Evolutionary conservation across 257 asterid genomes (phyloP), one percentile per base, ranked within the genome.

Genomic region (Knoxia roxburghii): DNA sequence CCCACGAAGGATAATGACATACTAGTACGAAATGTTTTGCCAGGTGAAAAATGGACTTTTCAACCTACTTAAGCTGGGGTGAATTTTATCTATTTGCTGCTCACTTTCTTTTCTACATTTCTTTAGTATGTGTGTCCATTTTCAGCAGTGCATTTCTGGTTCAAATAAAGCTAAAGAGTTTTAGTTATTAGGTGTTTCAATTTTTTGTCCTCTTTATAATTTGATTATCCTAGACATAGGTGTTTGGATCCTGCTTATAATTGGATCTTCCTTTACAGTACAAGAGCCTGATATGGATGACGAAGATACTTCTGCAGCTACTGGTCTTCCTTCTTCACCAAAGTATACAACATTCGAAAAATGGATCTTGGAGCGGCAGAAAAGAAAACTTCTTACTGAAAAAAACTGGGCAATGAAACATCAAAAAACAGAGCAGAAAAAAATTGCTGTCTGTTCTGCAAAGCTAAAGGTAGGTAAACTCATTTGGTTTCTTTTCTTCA

Each of bases 281-380:
- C 71, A 65, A 73, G 88, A 77, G 70, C 68, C 86, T 70, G 92
- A 87, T 29, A 87, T 70, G 71, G 96, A 90, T 72, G 93, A 84
- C 54, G 96, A 80, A 74, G 74, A 73, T 81, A 56, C 71, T 68
- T 81, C 87, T 61, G 72, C 70, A 73, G 71, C 90, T 24, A 73
- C 81, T 33, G 86, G 86, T 73, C 79, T 75, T 80, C 81, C 81
- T 72, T 77, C 92, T 76, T 89, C 91, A 73, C 95, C 96, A 0
- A 90, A 82, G 84, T 77, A 88, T 77, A 83, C 99, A 27, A 86
- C 86, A 56, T 68, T 78, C 35, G 97, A 88, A 57, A 88, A 79
- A 71, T 88, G 96, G 99, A 80, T 90, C 69, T 67, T 86, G 80
- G 88, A 82, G 67, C 79, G 80, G 51, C 86, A 76, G 79, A 94